Evolutionary conservation across 2,329 filamentous ascomycete genomes (phyloP).

Genomic region (Didymosphaeria variabile): DNA sequence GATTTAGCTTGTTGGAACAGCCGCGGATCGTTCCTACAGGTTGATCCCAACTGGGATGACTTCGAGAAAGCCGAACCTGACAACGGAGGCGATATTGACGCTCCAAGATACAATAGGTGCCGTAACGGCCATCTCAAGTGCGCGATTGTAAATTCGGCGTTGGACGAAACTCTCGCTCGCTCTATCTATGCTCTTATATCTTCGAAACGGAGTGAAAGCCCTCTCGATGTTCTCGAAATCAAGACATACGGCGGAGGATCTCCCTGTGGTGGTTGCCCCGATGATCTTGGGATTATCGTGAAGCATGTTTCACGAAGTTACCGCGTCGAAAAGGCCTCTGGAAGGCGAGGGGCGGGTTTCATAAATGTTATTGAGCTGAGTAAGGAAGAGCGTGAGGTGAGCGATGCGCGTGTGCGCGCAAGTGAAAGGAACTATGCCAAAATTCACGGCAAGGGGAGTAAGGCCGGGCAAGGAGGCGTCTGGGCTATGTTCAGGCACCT

Average conservation of each 20-base stretch:
- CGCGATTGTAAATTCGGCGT: constrained; percentile 12
- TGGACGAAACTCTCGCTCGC: constrained; percentile 7
- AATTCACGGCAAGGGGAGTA: not conserved
- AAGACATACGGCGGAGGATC: constrained; percentile 10
- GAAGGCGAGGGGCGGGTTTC: not conserved
- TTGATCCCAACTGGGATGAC: too few relatives aligned
- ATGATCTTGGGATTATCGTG: constrained; percentile 7
- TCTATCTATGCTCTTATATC: constrained; percentile 3
- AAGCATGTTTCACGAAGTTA: constrained; percentile 4
- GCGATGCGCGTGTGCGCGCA: not conserved
- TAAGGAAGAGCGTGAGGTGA: not conserved
- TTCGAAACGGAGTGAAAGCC: not conserved
- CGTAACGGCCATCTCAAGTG: constrained; percentile 12
- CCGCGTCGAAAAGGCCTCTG: not conserved
- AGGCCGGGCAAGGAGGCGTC: not conserved
- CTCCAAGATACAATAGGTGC: not conserved
- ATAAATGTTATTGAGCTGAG: not conserved
- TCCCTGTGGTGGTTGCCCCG: not conserved
- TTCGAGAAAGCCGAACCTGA: too few relatives aligned
- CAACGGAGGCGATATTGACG: too few relatives aligned
- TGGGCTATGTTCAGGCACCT: not conserved
- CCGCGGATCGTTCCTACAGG: too few relatives aligned
- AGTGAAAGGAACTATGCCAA: not conserved
- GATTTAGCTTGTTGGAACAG: constrained; percentile 4
- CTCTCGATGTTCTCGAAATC: not conserved